Conservation (phyloP, 163 green algal genomes). For the Chlorella variabilis region DNA sequence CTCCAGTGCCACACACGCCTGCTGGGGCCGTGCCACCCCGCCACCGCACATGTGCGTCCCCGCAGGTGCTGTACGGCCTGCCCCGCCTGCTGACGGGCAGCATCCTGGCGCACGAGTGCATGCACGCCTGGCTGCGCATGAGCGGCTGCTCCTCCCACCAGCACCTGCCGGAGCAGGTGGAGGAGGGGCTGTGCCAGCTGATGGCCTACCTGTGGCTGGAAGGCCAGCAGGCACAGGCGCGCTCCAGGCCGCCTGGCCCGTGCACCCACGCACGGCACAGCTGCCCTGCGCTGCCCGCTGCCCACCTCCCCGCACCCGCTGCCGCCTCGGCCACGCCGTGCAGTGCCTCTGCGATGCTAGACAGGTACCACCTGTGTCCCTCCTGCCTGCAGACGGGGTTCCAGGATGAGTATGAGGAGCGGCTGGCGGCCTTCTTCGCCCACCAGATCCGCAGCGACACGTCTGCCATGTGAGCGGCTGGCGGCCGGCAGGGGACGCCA, state of each 20-base stretch:
- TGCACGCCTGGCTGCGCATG: constrained; percentile 91
- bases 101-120: constrained; percentile 91
- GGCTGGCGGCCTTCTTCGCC: constrained; percentile 58
- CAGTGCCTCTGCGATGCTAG: not conserved
- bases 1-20: too few species aligned
- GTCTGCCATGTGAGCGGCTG: constrained; percentile 29
- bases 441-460: constrained; percentile 67
- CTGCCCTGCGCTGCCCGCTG: not conserved
- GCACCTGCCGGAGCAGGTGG: constrained; percentile 64
- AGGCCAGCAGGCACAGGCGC: constrained; percentile 48
- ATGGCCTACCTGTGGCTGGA: constrained; percentile 73
- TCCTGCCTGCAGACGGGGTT: constrained; percentile 5
- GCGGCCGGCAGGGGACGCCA: too few species aligned
- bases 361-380: too few species aligned
- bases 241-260: not conserved
- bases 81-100: constrained; percentile 81
- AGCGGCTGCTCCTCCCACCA: constrained; percentile 52
- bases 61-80: constrained; percentile 81
- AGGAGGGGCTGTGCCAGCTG: constrained; percentile 79
- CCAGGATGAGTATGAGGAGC: constrained; percentile 58
- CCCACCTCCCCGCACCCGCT: not conserved
- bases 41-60: too few species aligned
- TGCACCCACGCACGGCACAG: not conserved
- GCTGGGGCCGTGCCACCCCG: too few species aligned
- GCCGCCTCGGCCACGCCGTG: not conserved